Conservation (phyloP, 164 flowering plant species). For the Vitis riparia region DNA sequence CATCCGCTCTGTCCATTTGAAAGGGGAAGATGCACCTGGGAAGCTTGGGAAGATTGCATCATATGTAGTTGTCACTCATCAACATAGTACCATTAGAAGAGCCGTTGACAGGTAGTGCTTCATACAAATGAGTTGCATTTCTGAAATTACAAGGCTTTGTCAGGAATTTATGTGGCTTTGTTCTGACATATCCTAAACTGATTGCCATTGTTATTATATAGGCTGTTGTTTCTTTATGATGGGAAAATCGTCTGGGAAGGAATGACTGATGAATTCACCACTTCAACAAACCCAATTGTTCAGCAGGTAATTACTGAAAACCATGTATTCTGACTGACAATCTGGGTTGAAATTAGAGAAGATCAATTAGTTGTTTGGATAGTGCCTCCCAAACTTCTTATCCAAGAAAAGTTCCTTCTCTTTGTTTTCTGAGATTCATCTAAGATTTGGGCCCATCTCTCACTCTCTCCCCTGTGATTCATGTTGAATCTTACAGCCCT, state of each 20-base stretch:
- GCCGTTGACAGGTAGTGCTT: conserved; percentile 85
- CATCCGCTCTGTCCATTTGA: conserved; percentile 86
- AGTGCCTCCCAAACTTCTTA: no score
- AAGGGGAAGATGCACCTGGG: conserved; percentile 62
- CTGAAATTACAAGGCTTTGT: not conserved
- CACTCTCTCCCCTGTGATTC: no score
- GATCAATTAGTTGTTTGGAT: no score
- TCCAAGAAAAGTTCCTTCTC: no score
- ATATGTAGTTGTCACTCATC: conserved; percentile 95
- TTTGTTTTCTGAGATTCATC: no score
- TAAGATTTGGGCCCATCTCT: no score
- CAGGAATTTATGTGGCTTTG: not conserved
- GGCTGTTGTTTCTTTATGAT: conserved; percentile 85
- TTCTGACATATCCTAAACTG: not conserved
- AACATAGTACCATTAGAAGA: conserved; percentile 93
- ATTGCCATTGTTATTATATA: conserved; percentile 11
- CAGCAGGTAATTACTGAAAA: conserved; percentile 58
- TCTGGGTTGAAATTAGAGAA: no score
- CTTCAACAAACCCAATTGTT: conserved; percentile 82
- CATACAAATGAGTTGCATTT: not conserved
- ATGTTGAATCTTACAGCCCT: no score
- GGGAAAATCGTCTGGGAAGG: conserved; percentile 96
- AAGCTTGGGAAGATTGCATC: conserved; percentile 86
- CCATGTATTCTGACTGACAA: no score
- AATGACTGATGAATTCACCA: conserved; percentile 75